Conservation (phyloP, 768 basidiomycete species). For the Kwoniella botswanensis region DNA sequence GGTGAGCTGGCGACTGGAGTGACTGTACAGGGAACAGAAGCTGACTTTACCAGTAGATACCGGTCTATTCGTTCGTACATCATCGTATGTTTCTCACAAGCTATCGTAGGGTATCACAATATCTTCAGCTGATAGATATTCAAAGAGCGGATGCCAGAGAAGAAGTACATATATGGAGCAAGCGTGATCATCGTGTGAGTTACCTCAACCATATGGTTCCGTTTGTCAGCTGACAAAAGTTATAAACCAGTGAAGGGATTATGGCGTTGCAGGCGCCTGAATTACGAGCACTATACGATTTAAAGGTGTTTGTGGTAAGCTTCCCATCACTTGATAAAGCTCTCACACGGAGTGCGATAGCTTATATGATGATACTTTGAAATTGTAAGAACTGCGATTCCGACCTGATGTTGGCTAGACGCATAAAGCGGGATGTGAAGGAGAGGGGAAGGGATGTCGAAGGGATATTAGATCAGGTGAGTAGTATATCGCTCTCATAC, state of each 20-base stretch:
- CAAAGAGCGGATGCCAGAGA: constrained; percentile 57
- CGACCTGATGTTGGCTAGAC: constrained; percentile 94
- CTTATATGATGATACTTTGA: too few species aligned
- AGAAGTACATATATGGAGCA: constrained; percentile 89
- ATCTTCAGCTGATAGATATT: constrained; percentile 5
- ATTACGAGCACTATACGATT: constrained; percentile 81
- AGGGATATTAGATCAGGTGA: constrained; percentile 81
- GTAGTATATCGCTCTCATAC: not conserved
- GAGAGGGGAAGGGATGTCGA: constrained; percentile 85
- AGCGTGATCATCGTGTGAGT: constrained; percentile 75
- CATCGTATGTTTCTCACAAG: constrained; percentile 73
- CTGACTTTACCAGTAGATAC: constrained; percentile 66
- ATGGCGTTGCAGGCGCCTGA: constrained; percentile 82
- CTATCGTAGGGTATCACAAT: constrained; percentile 15
- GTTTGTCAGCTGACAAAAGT: constrained; percentile 41
- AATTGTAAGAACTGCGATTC: constrained; percentile 65
- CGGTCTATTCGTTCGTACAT: constrained; percentile 88
- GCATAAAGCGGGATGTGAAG: constrained; percentile 82
- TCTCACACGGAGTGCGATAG: too few species aligned
- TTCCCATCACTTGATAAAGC: too few species aligned
- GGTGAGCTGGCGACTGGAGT: constrained; percentile 29
- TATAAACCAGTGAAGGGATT: constrained; percentile 73
- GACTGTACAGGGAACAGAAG: not conserved
- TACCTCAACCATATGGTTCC: constrained; percentile 41
- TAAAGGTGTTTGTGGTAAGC: constrained; percentile 67